phyloP scores from a whole-genome alignment of 2,329 filamentous ascomycete genomes.

The Trichophyton simii region DNA sequence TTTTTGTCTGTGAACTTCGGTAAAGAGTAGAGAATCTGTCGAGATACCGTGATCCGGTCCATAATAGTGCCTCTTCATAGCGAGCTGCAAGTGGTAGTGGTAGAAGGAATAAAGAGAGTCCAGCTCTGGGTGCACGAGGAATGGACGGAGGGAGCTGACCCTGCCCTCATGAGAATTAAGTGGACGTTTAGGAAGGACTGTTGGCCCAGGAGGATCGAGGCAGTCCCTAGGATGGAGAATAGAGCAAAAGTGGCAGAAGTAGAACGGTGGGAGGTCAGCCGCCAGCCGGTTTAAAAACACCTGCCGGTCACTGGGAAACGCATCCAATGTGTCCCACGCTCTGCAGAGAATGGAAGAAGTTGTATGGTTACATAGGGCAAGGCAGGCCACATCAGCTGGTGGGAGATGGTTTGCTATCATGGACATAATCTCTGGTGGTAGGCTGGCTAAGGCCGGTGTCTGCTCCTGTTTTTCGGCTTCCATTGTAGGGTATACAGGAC shows the following conservation, averaged over 20 bases:
- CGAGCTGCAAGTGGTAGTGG: background rate
- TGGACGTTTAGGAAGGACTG: background rate
- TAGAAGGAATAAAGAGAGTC: background rate
- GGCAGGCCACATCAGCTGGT: background rate
- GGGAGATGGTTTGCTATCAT: background rate
- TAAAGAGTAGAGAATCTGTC: background rate
- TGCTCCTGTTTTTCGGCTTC: background rate
- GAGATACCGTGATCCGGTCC: slow-evolving; percentile 4
- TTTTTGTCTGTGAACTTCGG: background rate
- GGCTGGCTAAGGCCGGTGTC: background rate
- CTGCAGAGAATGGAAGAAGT: background rate
- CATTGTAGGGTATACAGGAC: background rate
- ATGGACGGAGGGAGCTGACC: background rate
- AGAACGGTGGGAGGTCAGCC: background rate
- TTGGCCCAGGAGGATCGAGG: background rate
- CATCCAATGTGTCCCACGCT: background rate
- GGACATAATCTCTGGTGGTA: background rate
- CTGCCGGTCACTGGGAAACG: background rate
- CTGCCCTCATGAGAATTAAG: too few species aligned
- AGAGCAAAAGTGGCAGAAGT: background rate
- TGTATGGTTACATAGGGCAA: background rate
- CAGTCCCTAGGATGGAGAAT: background rate
- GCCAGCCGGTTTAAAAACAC: background rate
- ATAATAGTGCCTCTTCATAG: slow-evolving; percentile 2
- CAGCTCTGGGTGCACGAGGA: background rate